Evolutionary conservation across 2,329 filamentous ascomycete genomes (phyloP), one percentile per base, ranked within the genome.

Genomic region (Aspergillus quadrilineatus): DNA sequence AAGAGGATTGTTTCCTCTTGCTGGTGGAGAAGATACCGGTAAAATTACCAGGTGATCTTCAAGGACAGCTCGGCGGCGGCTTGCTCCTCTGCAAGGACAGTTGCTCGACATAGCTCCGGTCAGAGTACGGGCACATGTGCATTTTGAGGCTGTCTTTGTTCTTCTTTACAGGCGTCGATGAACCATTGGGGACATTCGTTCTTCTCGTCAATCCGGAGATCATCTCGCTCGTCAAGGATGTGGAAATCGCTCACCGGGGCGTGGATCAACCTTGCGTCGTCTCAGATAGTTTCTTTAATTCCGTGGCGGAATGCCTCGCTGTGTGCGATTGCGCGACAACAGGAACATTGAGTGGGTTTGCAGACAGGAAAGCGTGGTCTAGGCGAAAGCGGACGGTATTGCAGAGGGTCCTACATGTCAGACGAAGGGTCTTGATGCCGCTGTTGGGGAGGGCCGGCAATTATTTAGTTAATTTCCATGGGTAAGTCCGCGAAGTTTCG

Each of bases 251-350:
- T 14, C 4, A 10, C 6, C 2, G 48, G 36, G 7, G 39, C 29
- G 14, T 30, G 39, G 10, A 56, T 22, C 47, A 64, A 52, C 12
- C 53, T 51, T 10, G 63, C 59, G 29, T 64, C 63, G 17, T 64
- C 63, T 71, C 70, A 78, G 34, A 80, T 66, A 4, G 79, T 69
- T 53, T 79, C 75, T 3, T 47, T 58, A 6, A 79, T 63, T 1
- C 57, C 39, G 0, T 60, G 45, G 4, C 70, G 68, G 48, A 73
- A 72, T 0, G 42, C 55, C 4, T 72, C 67, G 57, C 78, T 70
- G 8, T 71, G 60, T 7, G 77, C 70, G 49, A 79, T 63, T 12
- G 67, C 64, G 2, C 67, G 64, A 22, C 76, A 69, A 75, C 74
- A 2, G 69, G 44, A 5, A 80, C 60, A 50, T 79, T 73, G 22